A percentile compares a stretch with the other conserved stretches of the same genome.
Conservation (phyloP, 352 stramenopile species). For the Phytophthora cajani region DNA sequence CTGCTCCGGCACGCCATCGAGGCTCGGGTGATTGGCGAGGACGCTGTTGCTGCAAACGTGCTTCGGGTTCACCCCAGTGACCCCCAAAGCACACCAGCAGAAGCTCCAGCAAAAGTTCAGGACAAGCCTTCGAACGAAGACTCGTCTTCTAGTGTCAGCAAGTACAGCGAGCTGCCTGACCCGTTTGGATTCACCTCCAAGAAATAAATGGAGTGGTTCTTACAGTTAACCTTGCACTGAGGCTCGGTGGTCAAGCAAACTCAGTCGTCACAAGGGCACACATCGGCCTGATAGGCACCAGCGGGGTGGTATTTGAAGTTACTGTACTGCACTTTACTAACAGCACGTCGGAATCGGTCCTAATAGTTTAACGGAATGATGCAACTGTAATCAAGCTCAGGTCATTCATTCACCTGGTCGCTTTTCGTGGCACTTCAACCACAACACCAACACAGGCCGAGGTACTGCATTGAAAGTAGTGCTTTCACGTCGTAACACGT, state of each 20-base stretch:
- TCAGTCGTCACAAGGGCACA: too few relatives aligned
- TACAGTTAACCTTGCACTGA: too few relatives aligned
- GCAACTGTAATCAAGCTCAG: too few relatives aligned
- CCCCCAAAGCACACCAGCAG: neutral
- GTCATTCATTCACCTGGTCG: too few relatives aligned
- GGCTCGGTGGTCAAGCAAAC: neutral
- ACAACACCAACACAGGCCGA: too few relatives aligned
- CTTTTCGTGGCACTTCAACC: too few relatives aligned
- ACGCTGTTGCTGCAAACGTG: slow-evolving; percentile 43
- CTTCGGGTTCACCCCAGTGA: slow-evolving; percentile 10
- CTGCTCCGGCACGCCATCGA: slow-evolving; percentile 81
- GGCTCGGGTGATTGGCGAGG: slow-evolving; percentile 73
- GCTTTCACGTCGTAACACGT: too few relatives aligned
- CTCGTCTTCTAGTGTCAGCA: slow-evolving; percentile 22
- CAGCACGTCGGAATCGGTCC: too few relatives aligned
- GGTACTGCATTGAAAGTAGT: too few relatives aligned
- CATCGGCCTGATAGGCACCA: too few relatives aligned
- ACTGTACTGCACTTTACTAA: too few relatives aligned
- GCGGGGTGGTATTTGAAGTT: too few relatives aligned
- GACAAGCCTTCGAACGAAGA: slow-evolving; percentile 3
- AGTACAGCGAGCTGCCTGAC: slow-evolving; percentile 66
- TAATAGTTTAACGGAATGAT: neutral
- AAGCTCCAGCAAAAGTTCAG: slow-evolving; percentile 4
- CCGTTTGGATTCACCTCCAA: slow-evolving; percentile 75
- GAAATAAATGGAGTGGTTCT: slow-evolving; percentile 28